phyloP scores from a whole-genome alignment of 2,329 filamentous ascomycete genomes.

The Cadophora luteo-olivacea region DNA sequence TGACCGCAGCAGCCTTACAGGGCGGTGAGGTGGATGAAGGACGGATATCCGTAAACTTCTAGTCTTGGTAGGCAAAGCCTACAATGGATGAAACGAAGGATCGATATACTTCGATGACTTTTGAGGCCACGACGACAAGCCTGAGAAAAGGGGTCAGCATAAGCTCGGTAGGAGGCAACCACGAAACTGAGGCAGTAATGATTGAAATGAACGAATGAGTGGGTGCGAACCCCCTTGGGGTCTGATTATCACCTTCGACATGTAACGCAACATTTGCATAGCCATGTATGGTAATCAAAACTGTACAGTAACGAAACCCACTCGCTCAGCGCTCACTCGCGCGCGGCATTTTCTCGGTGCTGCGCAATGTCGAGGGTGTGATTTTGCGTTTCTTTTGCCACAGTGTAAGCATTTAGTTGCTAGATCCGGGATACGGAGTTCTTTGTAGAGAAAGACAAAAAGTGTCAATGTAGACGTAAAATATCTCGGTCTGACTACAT shows the following conservation, averaged over 20 bases:
- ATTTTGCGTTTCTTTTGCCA: background rate
- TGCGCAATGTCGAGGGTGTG: slow-evolving; percentile 5
- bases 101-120: background rate
- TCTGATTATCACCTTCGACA: background rate
- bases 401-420: background rate
- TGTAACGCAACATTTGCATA: slow-evolving; percentile 11
- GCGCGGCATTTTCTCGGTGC: slow-evolving; percentile 15
- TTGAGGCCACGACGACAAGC: background rate
- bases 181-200: background rate
- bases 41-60: background rate
- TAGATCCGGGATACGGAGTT: background rate
- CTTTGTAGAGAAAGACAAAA: background rate
- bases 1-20: background rate
- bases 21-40: slow-evolving; percentile 1
- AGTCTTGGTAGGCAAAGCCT: background rate
- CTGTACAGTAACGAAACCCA: slow-evolving; percentile 4
- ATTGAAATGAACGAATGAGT: background rate
- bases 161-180: background rate
- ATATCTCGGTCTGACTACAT: slow-evolving; percentile 8
- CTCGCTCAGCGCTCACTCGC: background rate
- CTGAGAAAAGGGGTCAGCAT: background rate
- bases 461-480: background rate
- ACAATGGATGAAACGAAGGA: slow-evolving; percentile 14
- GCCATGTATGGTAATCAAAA: slow-evolving; percentile 14
- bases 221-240: background rate